These are phyloP conservation scores for Pseudogymnoascus sp. DNA, from an alignment of 2,329 filamentous ascomycete genomes.

Conservation along the genomic window DNA sequence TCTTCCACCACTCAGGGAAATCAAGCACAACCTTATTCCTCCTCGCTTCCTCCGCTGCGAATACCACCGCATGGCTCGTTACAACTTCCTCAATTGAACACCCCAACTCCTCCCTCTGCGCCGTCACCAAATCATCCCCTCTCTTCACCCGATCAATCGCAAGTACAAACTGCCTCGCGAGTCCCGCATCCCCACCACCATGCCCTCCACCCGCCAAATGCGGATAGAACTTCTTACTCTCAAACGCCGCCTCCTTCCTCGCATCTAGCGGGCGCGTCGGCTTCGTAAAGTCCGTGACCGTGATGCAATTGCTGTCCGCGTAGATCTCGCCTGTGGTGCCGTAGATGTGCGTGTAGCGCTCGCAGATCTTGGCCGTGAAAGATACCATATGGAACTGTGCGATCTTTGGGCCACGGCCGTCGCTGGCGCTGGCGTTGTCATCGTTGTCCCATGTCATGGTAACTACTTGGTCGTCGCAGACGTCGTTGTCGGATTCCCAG, in stretches of 20 bases:
- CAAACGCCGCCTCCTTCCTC: not conserved
- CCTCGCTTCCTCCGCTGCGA: slow-evolving; percentile 85
- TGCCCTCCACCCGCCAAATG: slow-evolving; percentile 53
- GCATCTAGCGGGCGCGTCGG: slow-evolving; percentile 31
- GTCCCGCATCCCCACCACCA: slow-evolving; percentile 71
- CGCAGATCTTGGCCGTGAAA: slow-evolving; percentile 76
- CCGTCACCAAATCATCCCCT: slow-evolving; percentile 54
- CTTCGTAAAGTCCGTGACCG: slow-evolving; percentile 60
- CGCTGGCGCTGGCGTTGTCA: slow-evolving; percentile 15
- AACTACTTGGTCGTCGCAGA: slow-evolving; percentile 86
- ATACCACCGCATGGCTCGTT: slow-evolving; percentile 86
- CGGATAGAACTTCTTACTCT: slow-evolving; percentile 49
- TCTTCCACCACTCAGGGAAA: slow-evolving; percentile 69
- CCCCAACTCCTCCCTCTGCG: slow-evolving; percentile 68
- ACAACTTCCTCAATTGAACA: slow-evolving; percentile 80
- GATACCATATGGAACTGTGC: slow-evolving; percentile 92
- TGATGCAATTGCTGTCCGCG: slow-evolving; percentile 73
- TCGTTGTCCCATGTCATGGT: slow-evolving; percentile 82
- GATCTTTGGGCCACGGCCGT: slow-evolving; percentile 61
- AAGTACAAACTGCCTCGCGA: slow-evolving; percentile 72
- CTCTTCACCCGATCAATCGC: slow-evolving; percentile 76
- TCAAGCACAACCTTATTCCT: slow-evolving; percentile 58
- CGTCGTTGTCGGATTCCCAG: slow-evolving; percentile 85
- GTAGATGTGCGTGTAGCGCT: slow-evolving; percentile 77
- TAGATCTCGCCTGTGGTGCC: slow-evolving; percentile 78